Base-by-base conservation (phyloP, 78 protist species). In the Dictyostelium citrinum region DNA sequence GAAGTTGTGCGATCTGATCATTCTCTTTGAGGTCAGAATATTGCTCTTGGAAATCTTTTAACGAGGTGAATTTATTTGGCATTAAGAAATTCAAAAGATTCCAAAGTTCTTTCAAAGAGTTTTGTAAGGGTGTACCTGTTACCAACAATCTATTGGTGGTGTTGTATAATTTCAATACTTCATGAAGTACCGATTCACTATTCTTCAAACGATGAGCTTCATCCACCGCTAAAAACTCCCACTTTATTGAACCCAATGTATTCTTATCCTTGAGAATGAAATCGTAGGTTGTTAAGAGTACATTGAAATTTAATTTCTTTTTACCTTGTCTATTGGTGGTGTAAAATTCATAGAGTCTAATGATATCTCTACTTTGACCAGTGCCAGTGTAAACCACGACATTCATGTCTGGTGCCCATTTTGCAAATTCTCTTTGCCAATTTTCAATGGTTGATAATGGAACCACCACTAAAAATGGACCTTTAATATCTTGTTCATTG, bases 111-210 rank as follows among this genome's bases (percentile, higher is more conserved):
- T 93, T 75, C 24, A 97, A 7, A 14, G 91, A 79, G 46, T 97
- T 97, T 82, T 98, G 99, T 27, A 98, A 83, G 35, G 99, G 99
- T 27, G 99, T 98, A 75, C 99, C 99, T 12, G 96, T 95, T 10
- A 97, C 85, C 75, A 98, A 91, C 9, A 96, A 31, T 41, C 90
- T 14, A 51, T 75, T 85, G n/a, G 74, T 27, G 5, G 97, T 67
- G 2, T 84, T 64, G 79, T 96, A 90, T 20, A 27, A 11, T 67
- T 80, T 78, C 11, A 98, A 84, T 29, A 51, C 83, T 29, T 93
- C 90, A 49, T 95, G 71, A 16, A 98, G 90, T 70, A 82, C 39
- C 22, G 97, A 95, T 55, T 94, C 93, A 76, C 60, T 61, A 85
- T 97, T 97, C 90, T 98, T 98, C 51, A 98, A 49, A 43, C 99